Evolutionary conservation across 2,329 filamentous ascomycete genomes (phyloP), one percentile per base, ranked within the genome.

Genomic region (Fusarium keratoplasticum): DNA sequence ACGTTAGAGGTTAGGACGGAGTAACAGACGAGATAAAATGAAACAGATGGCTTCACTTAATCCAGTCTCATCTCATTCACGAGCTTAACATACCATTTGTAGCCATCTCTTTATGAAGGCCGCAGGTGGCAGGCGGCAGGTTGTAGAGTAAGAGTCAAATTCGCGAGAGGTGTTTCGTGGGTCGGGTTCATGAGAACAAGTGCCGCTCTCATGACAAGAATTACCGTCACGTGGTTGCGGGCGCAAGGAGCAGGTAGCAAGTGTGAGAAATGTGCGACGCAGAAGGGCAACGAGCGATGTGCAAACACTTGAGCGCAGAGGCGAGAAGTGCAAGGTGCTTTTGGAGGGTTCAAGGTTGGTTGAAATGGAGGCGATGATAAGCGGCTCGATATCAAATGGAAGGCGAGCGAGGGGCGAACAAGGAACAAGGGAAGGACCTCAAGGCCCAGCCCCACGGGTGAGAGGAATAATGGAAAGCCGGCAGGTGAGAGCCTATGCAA

Each of bases 101-200:
- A 78, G 77, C 77, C 80, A 81, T 81, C 65, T 76, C 78, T 79
- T 70, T 68, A 69, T 65, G 55, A 67, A 63, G 59, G 69, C 76
- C 74, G 66, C 59, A 52, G 63, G 67, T 66, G 74, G 69, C 76
- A 68, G 67, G 67, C 66, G 67, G 67, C 66, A 75, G 71, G 54
- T 67, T 73, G 74, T 68, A 79, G 72, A 64, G 68, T 77, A 66
- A 71, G 73, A 61, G 66, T 72, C 63, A 55, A 58, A 67, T 72
- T 54, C 47, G 47, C 25, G 47, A 54, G 47, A 54, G 47, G 47
- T 54, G 47, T 31, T 54, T 54, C 47, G 47, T 54, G 27, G 27
- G 47, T 54, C 47, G n/a, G 47, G 47, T 54, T 63, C 47, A 71
- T 62, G 58, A 70, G 64, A 73, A 69, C 61, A 67, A 64, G 60